Conservation (phyloP, 176 grass and related monocot species). For the Cocos nucifera region DNA sequence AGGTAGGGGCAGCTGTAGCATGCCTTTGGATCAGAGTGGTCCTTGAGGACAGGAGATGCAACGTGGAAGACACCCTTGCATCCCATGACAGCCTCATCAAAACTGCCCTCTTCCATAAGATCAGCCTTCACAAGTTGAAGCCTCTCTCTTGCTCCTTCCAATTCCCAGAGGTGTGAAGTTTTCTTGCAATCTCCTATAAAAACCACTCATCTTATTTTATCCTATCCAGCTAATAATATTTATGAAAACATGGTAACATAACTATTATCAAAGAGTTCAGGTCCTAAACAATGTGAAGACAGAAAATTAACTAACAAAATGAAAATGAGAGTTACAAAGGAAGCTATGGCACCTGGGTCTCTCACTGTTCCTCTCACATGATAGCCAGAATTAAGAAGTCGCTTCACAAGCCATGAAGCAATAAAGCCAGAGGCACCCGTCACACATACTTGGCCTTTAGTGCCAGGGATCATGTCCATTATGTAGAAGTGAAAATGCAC, state of each 20-base stretch:
- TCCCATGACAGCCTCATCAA: constrained; percentile 64
- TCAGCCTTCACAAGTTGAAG: constrained; percentile 63
- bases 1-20: not conserved
- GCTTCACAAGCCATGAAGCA: constrained; percentile 80
- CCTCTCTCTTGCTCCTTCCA: constrained; percentile 68
- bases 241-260: too few species aligned
- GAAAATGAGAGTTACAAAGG: constrained; percentile 7
- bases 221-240: too few species aligned
- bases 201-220: too few species aligned
- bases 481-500: too few species aligned
- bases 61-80: constrained; percentile 80
- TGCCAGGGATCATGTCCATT: constrained; percentile 1
- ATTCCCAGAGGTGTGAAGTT: constrained; percentile 62
- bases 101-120: constrained; percentile 73
- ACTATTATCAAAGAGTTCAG: too few species aligned
- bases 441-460: constrained; percentile 65
- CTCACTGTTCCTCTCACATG: constrained; percentile 72
- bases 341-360: constrained; percentile 40
- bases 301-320: not conserved
- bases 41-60: constrained; percentile 49
- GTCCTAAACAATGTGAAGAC: too few species aligned
- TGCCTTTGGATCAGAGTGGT: constrained; percentile 58
- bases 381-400: constrained; percentile 68
- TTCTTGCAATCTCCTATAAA: constrained; percentile 63
- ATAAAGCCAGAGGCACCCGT: constrained; percentile 79